Base-by-base conservation (phyloP, 2,329 filamentous ascomycete species). In the Ilyonectria destructans region DNA sequence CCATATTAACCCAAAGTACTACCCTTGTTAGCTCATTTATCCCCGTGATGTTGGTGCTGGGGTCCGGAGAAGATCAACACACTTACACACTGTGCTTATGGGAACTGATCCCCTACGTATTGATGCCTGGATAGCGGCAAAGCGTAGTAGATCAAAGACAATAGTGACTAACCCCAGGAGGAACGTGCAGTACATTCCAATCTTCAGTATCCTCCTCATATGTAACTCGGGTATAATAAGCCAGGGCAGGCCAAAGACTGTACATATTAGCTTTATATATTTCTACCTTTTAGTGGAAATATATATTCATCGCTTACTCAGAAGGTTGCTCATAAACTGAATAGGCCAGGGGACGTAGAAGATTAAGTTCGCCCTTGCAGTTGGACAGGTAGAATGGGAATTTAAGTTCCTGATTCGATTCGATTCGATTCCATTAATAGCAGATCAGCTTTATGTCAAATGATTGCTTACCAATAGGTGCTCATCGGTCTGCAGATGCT, bases 381-480 rank as follows among this genome's bases (percentile, higher is more conserved):
- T 17, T 2, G 37, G 37, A 40, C 37, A 40, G 12, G 37, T n/a
- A n/a, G n/a, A n/a, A 17, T 17, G 37, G 17, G 12, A 17, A 17
- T 17, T 40, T 17, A 3, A 40, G 12, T 4, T 40, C 2, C 17
- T 6, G 17, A 40, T 13, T 13, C 9, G n/a, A n/a, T n/a, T n/a
- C n/a, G n/a, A n/a, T 6, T 40, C 1, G 17, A 6, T 17, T 40
- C 2, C 6, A 17, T 17, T 12, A 45, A 1, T 2, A 2, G 13
- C 6, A 3, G 26, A 8, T 19, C 8, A 35, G 1, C 1, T n/a
- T 6, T 7, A 49, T 6, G 29, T 31, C n/a, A n/a, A 31, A 31
- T 4, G 13, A 17, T 40, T 17, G 31, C 9, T 21, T 8, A 63
- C 65, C 6, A 40, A 4, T 67, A 67, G 56, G 70, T 62, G 43